Base-by-base conservation (phyloP, 2,329 filamentous ascomycete genomes). In the Metarhizium sp. region DNA sequence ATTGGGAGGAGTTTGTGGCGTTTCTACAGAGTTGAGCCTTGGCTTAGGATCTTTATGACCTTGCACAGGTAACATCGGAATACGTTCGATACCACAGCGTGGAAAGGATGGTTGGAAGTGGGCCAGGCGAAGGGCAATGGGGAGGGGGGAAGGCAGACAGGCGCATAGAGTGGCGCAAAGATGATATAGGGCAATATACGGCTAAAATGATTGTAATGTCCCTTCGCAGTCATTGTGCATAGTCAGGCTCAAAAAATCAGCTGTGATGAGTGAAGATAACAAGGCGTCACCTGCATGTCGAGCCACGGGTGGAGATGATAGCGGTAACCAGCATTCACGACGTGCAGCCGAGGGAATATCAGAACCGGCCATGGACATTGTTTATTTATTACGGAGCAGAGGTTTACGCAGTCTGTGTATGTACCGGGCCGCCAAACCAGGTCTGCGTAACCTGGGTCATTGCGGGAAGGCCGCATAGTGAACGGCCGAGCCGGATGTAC, bases 391-490 rank as follows among this genome's bases (percentile, higher is more conserved):
- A 34, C 32, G 32, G 32, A 7, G 10, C 32, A 11, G 32, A 34
- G 32, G 25, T 25, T 51, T 48, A 52, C 50, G 51, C 50, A 25
- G 8, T 29, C 14, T 29, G 14, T 7, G 5, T 18, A 25, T 8
- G n/a, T 8, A 34, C 30, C 40, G 10, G 18, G 52, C 38, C 55
- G 42, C 34, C 14, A 48, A 6, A 45, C 40, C 25, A 25, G 42
- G 50, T 30, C 42, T 7, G 29, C 42, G 40, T 13, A 38, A 29
- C 10, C 34, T 47, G 34, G 13, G 34, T n/a, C 40, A 43, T n/a
- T 32, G 51, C 52, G 55, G 53, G 45, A 45, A 54, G 50, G 36
- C 45, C 54, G 50, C 54, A 50, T 56, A 6, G 14, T 14, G 29
- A 36, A 53, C n/a, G 54, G 42, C 53, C 53, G 30, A 29, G 29